These are phyloP conservation scores for Fusarium torreyae DNA, from an alignment of 2,329 filamentous ascomycete genomes.

Conservation along the genomic window DNA sequence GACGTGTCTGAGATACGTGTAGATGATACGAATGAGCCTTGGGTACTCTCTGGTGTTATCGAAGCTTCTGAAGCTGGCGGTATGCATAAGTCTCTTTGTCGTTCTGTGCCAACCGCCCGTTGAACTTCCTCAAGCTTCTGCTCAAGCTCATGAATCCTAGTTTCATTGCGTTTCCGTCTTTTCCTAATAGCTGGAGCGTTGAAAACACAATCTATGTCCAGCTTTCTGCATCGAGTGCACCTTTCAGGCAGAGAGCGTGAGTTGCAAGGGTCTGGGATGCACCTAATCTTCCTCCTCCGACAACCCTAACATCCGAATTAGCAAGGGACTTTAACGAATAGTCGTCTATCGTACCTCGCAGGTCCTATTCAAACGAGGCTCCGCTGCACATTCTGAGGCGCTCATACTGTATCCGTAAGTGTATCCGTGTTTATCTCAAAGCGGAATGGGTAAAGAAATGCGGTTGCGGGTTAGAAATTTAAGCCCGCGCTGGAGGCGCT, in stretches of 20 bases:
- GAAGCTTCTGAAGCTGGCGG: neutral
- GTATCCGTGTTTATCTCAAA: no score
- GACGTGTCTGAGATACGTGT: neutral
- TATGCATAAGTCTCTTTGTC: neutral
- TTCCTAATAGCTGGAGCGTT: constrained; percentile 24
- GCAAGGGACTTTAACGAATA: neutral
- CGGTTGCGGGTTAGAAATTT: constrained; percentile 10
- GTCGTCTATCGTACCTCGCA: constrained; percentile 5
- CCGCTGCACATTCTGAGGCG: neutral
- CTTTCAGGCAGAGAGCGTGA: neutral
- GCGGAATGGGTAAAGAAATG: neutral
- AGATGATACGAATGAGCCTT: neutral
- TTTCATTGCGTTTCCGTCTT: constrained; percentile 27
- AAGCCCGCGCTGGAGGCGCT: constrained; percentile 5
- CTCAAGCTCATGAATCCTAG: constrained; percentile 28
- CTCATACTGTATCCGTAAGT: constrained; percentile 1
- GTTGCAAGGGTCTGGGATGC: constrained; percentile 10
- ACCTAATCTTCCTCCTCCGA: constrained; percentile 21
- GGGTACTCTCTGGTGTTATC: constrained; percentile 2
- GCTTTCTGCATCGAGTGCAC: constrained; percentile 24
- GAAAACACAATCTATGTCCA: constrained; percentile 26
- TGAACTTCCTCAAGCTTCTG: constrained; percentile 25
- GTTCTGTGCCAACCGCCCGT: neutral
- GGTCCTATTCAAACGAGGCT: constrained; percentile 12
- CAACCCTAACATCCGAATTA: constrained; percentile 17